phyloP scores from a whole-genome alignment of 306 rosid species.

The Pyrus betulifolia region DNA sequence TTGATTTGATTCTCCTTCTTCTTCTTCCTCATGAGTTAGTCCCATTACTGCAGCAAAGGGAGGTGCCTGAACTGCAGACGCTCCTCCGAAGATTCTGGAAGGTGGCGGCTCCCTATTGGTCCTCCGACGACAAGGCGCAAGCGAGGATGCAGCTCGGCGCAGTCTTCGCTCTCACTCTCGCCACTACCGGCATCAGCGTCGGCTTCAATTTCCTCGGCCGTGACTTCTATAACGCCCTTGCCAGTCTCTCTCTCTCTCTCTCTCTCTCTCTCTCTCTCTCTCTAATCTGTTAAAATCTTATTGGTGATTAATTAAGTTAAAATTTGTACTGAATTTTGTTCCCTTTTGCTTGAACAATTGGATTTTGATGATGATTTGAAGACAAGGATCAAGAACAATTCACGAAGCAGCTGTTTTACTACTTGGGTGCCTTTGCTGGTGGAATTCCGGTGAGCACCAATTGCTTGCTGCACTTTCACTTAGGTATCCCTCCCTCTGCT shows the following conservation, averaged over 20 bases:
- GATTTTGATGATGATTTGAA: constrained; percentile 12
- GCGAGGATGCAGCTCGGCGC: constrained; percentile 77
- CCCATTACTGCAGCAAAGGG: constrained; percentile 15
- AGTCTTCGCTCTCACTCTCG: constrained; percentile 84
- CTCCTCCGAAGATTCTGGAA: constrained; percentile 79
- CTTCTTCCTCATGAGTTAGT: not conserved
- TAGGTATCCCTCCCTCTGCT: constrained; percentile 70
- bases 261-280: constrained; percentile 1
- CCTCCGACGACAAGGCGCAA: constrained; percentile 62
- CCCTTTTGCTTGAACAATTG: not conserved
- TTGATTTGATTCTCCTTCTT: not conserved
- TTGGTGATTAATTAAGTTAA: not conserved
- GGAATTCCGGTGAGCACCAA: constrained; percentile 99
- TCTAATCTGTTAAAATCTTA: not conserved
- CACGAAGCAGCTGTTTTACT: constrained; percentile 77
- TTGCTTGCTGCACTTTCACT: constrained; percentile 72
- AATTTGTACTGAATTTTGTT: not conserved
- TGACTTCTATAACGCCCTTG: constrained; percentile 88
- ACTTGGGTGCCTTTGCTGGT: constrained; percentile 84
- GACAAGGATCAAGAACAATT: constrained; percentile 98
- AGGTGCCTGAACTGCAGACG: constrained; percentile 50
- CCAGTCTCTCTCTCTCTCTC: constrained; percentile 44
- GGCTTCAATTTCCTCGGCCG: constrained; percentile 93
- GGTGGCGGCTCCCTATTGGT: constrained; percentile 96
- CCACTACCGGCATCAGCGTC: constrained; percentile 90